These are phyloP conservation scores for Gossypium turneri DNA, from an alignment of 345 rosid species.

Conservation along the genomic window DNA sequence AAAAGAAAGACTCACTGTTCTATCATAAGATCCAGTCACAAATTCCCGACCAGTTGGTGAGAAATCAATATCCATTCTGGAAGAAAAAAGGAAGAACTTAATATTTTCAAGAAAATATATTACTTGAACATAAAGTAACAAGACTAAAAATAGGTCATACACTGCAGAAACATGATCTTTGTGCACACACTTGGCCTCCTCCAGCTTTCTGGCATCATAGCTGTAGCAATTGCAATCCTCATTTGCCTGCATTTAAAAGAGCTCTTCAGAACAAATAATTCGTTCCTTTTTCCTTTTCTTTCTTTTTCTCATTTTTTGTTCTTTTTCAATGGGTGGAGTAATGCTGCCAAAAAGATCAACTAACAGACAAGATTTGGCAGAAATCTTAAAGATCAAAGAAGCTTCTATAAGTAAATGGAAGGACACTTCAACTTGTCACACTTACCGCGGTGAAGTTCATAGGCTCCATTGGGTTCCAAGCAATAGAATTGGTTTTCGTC, in stretches of 20 bases:
- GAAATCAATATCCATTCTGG: slow-evolving; percentile 95
- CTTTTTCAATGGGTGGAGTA: background rate
- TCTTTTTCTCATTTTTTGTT: background rate
- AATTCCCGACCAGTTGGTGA: slow-evolving; percentile 99
- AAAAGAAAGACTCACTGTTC: slow-evolving; percentile 53
- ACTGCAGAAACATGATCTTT: slow-evolving; percentile 99
- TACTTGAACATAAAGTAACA: background rate
- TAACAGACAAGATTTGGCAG: background rate
- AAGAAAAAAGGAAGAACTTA: slow-evolving; percentile 11
- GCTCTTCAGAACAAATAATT: background rate
- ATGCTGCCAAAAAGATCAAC: background rate
- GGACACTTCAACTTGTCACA: slow-evolving; percentile 2
- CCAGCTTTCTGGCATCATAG: slow-evolving; percentile 79
- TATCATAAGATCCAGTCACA: slow-evolving; percentile 95
- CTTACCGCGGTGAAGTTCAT: slow-evolving; percentile 97
- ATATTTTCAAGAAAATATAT: background rate
- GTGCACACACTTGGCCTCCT: slow-evolving; percentile 89
- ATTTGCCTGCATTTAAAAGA: slow-evolving; percentile 61
- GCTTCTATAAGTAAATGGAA: background rate
- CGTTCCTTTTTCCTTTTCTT: background rate
- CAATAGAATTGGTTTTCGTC: slow-evolving; percentile 86
- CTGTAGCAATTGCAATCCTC: slow-evolving; percentile 96
- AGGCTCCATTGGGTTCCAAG: slow-evolving; percentile 99
- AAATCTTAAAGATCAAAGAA: background rate
- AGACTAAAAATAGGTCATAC: slow-evolving; percentile 34